These are phyloP conservation scores for Stachybotrys echinatus DNA, from an alignment of 2,329 filamentous ascomycete genomes.

Conservation along the genomic window DNA sequence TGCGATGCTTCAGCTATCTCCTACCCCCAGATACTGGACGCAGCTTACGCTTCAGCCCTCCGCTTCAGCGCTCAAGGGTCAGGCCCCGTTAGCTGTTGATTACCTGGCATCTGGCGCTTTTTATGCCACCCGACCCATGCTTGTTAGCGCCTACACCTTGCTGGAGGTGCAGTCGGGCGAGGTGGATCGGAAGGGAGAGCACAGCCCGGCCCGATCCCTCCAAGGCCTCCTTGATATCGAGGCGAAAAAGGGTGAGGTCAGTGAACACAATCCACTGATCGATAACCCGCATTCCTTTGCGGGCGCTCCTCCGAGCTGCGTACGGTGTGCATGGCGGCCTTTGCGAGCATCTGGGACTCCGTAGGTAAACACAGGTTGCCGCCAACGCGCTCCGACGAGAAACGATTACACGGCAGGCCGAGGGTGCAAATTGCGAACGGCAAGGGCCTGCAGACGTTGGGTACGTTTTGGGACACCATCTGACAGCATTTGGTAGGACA, in stretches of 20 bases:
- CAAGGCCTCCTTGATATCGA: background rate
- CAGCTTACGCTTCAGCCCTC: background rate
- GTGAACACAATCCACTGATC: background rate
- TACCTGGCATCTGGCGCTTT: background rate
- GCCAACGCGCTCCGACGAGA: too few species aligned
- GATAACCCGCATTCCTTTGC: background rate
- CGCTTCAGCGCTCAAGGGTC: background rate
- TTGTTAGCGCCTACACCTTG: background rate
- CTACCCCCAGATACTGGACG: background rate
- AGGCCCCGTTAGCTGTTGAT: background rate
- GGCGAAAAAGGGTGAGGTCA: background rate
- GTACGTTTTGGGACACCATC: too few species aligned
- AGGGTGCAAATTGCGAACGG: too few species aligned
- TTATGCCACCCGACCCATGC: background rate
- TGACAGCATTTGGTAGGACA: too few species aligned
- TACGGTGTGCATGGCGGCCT: too few species aligned
- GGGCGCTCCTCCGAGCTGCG: too few species aligned
- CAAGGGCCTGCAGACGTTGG: too few species aligned
- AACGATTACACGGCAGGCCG: too few species aligned
- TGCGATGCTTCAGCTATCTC: background rate
- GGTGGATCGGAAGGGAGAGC: background rate
- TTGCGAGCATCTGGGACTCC: too few species aligned
- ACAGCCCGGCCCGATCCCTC: background rate
- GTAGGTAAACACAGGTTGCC: too few species aligned
- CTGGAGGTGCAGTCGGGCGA: background rate